Percentiles rank a stretch among this genome's conserved stretches.
These are phyloP conservation scores for Populus hybrid DNA, from an alignment of 441 rosid species.

Conservation along the genomic window DNA sequence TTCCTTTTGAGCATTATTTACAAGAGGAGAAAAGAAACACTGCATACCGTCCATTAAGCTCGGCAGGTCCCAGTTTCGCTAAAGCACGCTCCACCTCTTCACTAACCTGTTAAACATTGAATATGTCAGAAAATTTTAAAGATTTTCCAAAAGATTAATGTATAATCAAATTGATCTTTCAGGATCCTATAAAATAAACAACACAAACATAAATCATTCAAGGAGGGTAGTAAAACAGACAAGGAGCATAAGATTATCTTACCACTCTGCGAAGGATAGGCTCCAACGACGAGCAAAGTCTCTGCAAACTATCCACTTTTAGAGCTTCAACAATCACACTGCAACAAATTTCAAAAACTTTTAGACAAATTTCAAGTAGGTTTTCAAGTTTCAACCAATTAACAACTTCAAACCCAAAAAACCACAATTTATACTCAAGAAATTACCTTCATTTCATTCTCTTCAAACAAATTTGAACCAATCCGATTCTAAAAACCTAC, in stretches of 20 bases:
- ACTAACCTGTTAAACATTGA: constrained; percentile 50
- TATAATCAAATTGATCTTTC: not conserved
- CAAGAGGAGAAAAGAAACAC: not conserved
- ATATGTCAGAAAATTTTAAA: not conserved
- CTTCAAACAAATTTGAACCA: not conserved
- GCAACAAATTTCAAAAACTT: constrained; percentile 21
- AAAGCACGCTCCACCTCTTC: constrained; percentile 94
- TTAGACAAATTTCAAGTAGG: not conserved
- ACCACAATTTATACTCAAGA: not conserved
- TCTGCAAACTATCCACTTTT: constrained; percentile 86
- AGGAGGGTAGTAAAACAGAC: not conserved
- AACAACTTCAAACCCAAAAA: not conserved
- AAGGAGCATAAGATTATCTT: constrained; percentile 18
- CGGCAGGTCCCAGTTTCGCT: constrained; percentile 72
- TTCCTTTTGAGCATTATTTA: not conserved
- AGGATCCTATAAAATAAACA: not conserved
- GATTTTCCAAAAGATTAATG: not conserved
- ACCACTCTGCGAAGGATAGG: constrained; percentile 94
- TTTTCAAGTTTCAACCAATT: not conserved
- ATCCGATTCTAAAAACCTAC: not conserved
- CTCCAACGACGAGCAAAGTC: constrained; percentile 83
- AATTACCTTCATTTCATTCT: not conserved
- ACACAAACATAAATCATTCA: not conserved
- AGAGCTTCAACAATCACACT: constrained; percentile 93
- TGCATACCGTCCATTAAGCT: constrained; percentile 51